These are phyloP conservation scores for Colletotrichum sp. DNA, from an alignment of 2,329 filamentous ascomycete species.

Conservation along the genomic window DNA sequence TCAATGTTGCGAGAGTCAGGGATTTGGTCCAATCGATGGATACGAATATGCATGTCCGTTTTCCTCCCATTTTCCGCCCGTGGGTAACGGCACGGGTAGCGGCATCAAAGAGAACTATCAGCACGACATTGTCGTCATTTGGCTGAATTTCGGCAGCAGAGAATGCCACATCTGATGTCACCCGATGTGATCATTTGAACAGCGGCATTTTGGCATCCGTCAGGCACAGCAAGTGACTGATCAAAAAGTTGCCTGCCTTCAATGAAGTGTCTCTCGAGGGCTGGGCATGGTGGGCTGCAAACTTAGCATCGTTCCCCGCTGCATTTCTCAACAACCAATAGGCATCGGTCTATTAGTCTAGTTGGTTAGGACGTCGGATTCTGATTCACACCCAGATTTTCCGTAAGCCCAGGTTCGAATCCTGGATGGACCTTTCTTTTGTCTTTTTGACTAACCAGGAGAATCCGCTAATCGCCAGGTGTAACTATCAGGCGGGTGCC, in stretches of 20 bases:
- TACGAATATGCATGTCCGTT: background rate
- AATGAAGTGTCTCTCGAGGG: background rate
- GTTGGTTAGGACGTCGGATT: slow-evolving; percentile 23
- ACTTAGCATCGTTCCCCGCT: accelerated
- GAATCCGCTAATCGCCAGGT: background rate
- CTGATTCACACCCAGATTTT: slow-evolving; percentile 5
- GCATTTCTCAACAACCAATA: accelerated
- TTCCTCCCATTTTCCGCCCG: background rate
- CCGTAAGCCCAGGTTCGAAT: slow-evolving; percentile 22
- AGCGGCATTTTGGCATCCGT: background rate
- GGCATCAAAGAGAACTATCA: background rate
- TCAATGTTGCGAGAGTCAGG: background rate
- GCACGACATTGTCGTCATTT: background rate
- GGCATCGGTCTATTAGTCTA: slow-evolving; percentile 18
- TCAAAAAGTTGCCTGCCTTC: background rate
- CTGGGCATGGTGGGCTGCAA: accelerated
- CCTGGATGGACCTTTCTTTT: slow-evolving; percentile 19
- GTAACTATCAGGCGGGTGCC: background rate
- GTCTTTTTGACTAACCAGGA: background rate
- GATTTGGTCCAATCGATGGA: background rate
- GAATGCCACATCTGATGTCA: background rate
- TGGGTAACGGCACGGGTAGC: background rate
- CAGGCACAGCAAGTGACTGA: background rate
- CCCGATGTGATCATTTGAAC: background rate
- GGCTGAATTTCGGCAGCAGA: background rate